Evolutionary conservation across 2,329 filamentous ascomycete species (phyloP).

Genomic region (Scedosporium dehoogii): DNA sequence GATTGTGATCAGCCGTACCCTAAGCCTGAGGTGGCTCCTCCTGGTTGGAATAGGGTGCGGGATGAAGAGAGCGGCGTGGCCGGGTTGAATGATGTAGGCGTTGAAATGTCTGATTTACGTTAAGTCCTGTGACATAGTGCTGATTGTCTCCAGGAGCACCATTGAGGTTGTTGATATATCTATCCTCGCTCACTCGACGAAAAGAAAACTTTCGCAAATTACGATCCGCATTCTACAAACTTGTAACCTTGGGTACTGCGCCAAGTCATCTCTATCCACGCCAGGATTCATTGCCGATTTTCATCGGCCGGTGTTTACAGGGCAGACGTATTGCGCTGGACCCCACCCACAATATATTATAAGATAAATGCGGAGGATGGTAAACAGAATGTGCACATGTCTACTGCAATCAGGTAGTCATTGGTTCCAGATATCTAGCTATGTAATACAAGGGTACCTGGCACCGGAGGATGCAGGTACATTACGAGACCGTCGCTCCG

Average conservation of each 20-base stretch:
- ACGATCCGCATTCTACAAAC: too few species aligned
- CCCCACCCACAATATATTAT: too few species aligned
- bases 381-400: not conserved
- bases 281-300: too few species aligned
- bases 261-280: too few species aligned
- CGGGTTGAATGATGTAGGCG: conserved; percentile 23
- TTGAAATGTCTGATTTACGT: conserved; percentile 18
- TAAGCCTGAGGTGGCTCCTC: conserved; percentile 27
- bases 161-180: not conserved
- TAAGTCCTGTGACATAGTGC: not conserved
- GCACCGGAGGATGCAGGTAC: not conserved
- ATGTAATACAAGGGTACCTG: conserved; percentile 5
- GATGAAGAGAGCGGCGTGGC: conserved; percentile 42
- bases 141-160: conserved; percentile 1
- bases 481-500: not conserved
- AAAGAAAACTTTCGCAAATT: too few species aligned
- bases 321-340: too few species aligned
- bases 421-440: conserved; percentile 3
- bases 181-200: too few species aligned
- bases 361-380: not conserved
- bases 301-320: too few species aligned
- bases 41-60: conserved; percentile 32
- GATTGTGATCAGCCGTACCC: conserved; percentile 50
- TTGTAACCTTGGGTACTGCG: too few species aligned
- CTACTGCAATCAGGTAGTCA: not conserved